Conservation (phyloP, 1,284 basidiomycete genomes). For the Dichomitus squalens region DNA sequence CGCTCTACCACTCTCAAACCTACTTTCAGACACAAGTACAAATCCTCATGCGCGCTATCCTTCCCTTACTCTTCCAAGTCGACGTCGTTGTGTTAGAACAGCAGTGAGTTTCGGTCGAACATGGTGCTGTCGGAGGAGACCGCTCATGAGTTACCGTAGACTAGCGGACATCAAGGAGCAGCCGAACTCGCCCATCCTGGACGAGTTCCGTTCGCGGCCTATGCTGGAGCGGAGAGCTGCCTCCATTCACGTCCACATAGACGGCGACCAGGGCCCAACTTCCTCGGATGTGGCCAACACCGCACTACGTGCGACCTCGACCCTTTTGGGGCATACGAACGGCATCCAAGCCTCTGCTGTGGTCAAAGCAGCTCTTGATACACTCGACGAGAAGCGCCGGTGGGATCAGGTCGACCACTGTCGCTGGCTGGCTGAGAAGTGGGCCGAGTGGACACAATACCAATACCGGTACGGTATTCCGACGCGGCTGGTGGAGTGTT, state of each 20-base stretch:
- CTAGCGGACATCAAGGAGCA: conserved; percentile 64
- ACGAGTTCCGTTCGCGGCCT: conserved; percentile 79
- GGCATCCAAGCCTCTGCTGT: conserved; percentile 76
- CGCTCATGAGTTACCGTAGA: conserved; percentile 38
- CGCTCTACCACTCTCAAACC: conserved; percentile 75
- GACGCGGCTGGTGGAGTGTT: conserved; percentile 80
- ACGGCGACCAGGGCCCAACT: conserved; percentile 86
- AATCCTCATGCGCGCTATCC: conserved; percentile 74
- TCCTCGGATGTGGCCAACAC: conserved; percentile 75
- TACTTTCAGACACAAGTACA: conserved; percentile 78
- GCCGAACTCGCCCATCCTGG: conserved; percentile 74
- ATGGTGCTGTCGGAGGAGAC: not conserved
- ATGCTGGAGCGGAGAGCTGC: conserved; percentile 79
- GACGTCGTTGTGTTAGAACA: conserved; percentile 63
- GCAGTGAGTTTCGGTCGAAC: conserved; percentile 55
- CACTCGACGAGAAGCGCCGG: conserved; percentile 59
- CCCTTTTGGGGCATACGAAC: conserved; percentile 78
- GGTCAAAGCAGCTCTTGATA: conserved; percentile 71
- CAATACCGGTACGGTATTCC: conserved; percentile 93
- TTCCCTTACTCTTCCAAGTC: conserved; percentile 71
- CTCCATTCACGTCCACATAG: conserved; percentile 85
- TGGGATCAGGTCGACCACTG: conserved; percentile 82
- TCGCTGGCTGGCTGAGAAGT: conserved; percentile 80
- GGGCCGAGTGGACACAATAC: conserved; percentile 85
- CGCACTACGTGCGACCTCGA: conserved; percentile 73